Evolutionary conservation across 1,139 yeast species (phyloP).

Genomic region (Candida anutae): DNA sequence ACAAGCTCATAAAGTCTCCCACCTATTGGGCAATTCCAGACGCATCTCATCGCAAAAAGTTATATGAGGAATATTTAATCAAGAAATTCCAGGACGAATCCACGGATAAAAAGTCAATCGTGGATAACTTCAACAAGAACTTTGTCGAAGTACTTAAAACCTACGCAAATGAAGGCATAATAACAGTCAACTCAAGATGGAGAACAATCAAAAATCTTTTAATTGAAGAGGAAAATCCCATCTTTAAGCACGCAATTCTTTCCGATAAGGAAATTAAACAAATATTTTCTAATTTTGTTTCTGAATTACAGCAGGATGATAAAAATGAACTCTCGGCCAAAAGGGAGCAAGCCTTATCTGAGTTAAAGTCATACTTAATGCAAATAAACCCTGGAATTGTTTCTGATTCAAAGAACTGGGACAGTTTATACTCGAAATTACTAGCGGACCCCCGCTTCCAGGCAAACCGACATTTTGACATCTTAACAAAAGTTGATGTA

Average conservation of each 20-base stretch:
- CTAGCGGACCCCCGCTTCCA: conserved; percentile 44
- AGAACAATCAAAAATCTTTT: conserved; percentile 35
- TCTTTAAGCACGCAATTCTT: conserved; percentile 56
- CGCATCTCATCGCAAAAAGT: conserved; percentile 49
- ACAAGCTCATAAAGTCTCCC: conserved; percentile 49
- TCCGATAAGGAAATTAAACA: conserved; percentile 48
- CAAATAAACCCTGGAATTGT: conserved; percentile 27
- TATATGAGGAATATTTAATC: conserved; percentile 59
- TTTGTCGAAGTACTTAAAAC: conserved; percentile 43
- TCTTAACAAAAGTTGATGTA: conserved; percentile 52
- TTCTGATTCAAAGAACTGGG: conserved; percentile 34
- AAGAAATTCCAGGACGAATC: conserved; percentile 49
- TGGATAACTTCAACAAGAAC: conserved; percentile 47
- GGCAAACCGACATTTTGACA: conserved; percentile 50
- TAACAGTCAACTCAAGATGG: conserved; percentile 66
- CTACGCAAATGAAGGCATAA: conserved; percentile 22
- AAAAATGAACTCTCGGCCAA: conserved; percentile 21
- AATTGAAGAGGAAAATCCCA: conserved; percentile 55
- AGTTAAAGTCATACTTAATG: conserved; percentile 42
- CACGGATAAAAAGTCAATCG: conserved; percentile 42
- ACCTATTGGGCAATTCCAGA: conserved; percentile 65
- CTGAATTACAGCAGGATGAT: conserved; percentile 30
- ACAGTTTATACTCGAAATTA: conserved; percentile 30
- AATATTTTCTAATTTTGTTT: conserved; percentile 45
- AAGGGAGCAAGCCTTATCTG: conserved; percentile 43